These are phyloP conservation scores for Bipolaris oryzae DNA, from an alignment of 2,329 filamentous ascomycete species.

Conservation along the genomic window DNA sequence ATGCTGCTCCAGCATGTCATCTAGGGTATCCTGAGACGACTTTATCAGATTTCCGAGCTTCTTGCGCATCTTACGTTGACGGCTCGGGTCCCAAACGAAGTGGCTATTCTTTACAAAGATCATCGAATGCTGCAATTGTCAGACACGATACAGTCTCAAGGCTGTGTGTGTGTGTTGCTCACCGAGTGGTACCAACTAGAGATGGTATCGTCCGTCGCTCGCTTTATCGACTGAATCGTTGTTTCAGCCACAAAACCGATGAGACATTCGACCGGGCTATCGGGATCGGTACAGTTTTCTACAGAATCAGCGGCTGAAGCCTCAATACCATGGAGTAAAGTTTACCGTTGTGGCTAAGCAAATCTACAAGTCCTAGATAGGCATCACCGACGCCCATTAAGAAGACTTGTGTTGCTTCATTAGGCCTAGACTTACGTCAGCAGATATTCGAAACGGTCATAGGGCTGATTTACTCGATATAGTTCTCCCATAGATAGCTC, in stretches of 20 bases:
- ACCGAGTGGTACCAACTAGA: constrained; percentile 81
- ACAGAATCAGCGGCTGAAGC: constrained; percentile 1
- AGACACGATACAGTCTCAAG: background rate
- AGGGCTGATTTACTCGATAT: constrained; percentile 68
- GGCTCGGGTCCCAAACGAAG: constrained; percentile 71
- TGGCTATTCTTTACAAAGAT: constrained; percentile 80
- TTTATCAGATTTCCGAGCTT: constrained; percentile 62
- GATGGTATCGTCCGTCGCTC: constrained; percentile 70
- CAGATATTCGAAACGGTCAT: background rate
- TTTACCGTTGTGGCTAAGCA: constrained; percentile 77
- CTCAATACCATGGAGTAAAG: background rate
- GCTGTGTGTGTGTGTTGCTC: constrained; percentile 32
- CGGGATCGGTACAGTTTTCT: constrained; percentile 66
- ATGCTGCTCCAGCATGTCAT: constrained; percentile 64
- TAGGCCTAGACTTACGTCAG: constrained; percentile 52
- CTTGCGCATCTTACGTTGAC: constrained; percentile 61
- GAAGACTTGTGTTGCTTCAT: constrained; percentile 73
- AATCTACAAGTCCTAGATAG: constrained; percentile 79
- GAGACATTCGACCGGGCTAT: constrained; percentile 65
- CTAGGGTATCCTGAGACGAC: constrained; percentile 55
- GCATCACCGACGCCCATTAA: constrained; percentile 90
- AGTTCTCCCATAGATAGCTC: constrained; percentile 95
- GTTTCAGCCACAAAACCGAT: constrained; percentile 81
- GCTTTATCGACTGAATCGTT: constrained; percentile 74
- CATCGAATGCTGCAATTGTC: constrained; percentile 64